A percentile compares a stretch with the other conserved stretches of the same genome.
Conservation (phyloP, 768 basidiomycete genomes). For the Suillus hirtellus region DNA sequence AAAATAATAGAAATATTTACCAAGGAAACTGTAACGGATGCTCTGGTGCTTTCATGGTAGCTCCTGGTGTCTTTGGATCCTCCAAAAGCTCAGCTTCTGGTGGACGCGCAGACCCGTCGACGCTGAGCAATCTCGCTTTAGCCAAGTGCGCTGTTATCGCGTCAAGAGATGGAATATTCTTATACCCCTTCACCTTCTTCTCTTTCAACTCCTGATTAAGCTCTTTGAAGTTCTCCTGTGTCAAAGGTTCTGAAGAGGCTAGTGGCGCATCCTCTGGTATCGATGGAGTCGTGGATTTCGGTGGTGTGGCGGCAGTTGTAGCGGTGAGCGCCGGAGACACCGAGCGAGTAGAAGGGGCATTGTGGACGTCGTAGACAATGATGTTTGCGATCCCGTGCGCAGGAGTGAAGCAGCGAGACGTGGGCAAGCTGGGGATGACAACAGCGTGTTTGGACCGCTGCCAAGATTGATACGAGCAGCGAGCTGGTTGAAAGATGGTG, state of each 20-base stretch:
- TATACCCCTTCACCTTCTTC: conserved; percentile 64
- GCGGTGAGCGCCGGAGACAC: conserved; percentile 59
- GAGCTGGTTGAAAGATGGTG: conserved; percentile 79
- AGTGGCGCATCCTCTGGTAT: conserved; percentile 38
- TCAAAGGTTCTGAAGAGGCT: conserved; percentile 47
- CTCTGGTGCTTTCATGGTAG: conserved; percentile 66
- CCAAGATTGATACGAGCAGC: conserved; percentile 71
- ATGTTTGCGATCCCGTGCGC: conserved; percentile 58
- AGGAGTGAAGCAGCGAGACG: conserved; percentile 74
- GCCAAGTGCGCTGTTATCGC: conserved; percentile 81
- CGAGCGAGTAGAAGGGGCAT: conserved; percentile 65
- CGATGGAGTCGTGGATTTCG: conserved; percentile 42
- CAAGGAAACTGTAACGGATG: conserved; percentile 86
- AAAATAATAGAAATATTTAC: conserved; percentile 40
- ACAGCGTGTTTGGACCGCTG: conserved; percentile 19
- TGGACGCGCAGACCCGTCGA: conserved; percentile 63
- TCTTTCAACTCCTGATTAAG: conserved; percentile 55
- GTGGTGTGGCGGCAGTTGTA: conserved; percentile 41
- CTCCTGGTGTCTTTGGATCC: conserved; percentile 80
- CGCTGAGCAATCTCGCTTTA: conserved; percentile 61
- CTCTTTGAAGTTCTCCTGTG: conserved; percentile 64
- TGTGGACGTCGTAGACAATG: conserved; percentile 50
- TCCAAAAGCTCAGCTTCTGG: conserved; percentile 79
- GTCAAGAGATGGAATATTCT: conserved; percentile 85
- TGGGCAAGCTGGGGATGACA: conserved; percentile 48